These are phyloP conservation scores for Gleditsia sinensis DNA, from an alignment of 306 rosid species.

Conservation along the genomic window DNA sequence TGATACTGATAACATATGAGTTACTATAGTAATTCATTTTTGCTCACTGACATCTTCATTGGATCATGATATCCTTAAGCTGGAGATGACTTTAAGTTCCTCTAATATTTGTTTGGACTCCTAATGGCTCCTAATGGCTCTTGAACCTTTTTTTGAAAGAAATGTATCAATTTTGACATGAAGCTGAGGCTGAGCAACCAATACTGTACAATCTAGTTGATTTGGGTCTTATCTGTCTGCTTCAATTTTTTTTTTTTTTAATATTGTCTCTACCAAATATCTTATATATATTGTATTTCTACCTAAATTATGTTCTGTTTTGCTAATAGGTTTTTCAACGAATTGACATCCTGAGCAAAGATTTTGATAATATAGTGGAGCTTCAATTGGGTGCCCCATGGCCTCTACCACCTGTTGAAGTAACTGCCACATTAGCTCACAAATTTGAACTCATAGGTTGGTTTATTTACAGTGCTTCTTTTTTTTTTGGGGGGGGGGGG, in stretches of 20 bases:
- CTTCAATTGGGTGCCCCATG: constrained; percentile 89
- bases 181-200: constrained; percentile 5
- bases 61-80: not conserved
- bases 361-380: constrained; percentile 89
- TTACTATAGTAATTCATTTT: not conserved
- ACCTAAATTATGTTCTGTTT: not conserved
- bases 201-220: not conserved
- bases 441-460: constrained; percentile 87
- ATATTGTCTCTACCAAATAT: not conserved
- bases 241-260: not conserved
- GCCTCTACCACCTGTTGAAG: constrained; percentile 77
- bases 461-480: constrained; percentile 27
- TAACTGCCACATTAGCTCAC: constrained; percentile 91
- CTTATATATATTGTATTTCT: not conserved
- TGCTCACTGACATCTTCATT: not conserved
- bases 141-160: not conserved
- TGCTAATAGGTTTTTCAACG: constrained; percentile 85
- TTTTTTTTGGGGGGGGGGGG: not conserved
- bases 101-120: not conserved
- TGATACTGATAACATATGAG: constrained; percentile 7
- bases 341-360: constrained; percentile 76
- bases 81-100: not conserved
- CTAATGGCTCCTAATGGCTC: not conserved
- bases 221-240: not conserved
- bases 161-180: not conserved